Conservation (phyloP, 495 filamentous ascomycete species). For the Penicillium odoratum region DNA sequence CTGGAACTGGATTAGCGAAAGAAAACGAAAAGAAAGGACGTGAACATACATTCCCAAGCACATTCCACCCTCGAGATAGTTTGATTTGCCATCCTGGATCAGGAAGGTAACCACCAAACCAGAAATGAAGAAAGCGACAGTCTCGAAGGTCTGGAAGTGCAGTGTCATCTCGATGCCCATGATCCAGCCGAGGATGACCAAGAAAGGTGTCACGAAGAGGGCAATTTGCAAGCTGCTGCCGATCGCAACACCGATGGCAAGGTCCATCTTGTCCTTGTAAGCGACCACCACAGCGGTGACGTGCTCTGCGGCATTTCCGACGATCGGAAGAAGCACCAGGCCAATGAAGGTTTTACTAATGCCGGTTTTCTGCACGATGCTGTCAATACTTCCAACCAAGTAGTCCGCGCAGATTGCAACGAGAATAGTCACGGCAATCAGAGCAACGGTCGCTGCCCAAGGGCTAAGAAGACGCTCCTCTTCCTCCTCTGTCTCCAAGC, state of each 20-base stretch:
- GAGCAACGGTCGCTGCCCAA: conserved; percentile 66
- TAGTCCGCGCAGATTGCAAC: conserved; percentile 95
- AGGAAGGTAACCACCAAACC: conserved; percentile 91
- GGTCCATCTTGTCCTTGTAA: conserved; percentile 95
- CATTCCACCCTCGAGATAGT: conserved; percentile 94
- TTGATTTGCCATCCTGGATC: conserved; percentile 90
- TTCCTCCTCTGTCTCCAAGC: conserved; percentile 46
- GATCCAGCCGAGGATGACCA: conserved; percentile 92
- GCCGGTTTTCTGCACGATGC: conserved; percentile 74
- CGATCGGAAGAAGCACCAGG: conserved; percentile 91
- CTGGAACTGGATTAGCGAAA: conserved; percentile 25
- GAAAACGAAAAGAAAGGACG: conserved; percentile 10
- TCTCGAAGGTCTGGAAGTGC: conserved; percentile 91
- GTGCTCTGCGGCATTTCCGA: conserved; percentile 97
- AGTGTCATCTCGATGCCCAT: conserved; percentile 82
- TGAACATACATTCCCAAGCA: conserved; percentile 68
- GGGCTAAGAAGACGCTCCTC: conserved; percentile 66
- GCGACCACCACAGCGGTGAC: conserved; percentile 93
- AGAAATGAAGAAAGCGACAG: conserved; percentile 86
- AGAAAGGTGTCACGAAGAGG: conserved; percentile 83
- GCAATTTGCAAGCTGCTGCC: conserved; percentile 95
- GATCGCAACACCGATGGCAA: conserved; percentile 92
- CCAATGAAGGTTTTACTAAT: conserved; percentile 98
- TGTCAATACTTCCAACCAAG: conserved; percentile 89
- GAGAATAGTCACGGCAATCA: conserved; percentile 74